Conservation (phyloP, 2,329 filamentous ascomycete genomes). For the Colletotrichum scovillei region DNA sequence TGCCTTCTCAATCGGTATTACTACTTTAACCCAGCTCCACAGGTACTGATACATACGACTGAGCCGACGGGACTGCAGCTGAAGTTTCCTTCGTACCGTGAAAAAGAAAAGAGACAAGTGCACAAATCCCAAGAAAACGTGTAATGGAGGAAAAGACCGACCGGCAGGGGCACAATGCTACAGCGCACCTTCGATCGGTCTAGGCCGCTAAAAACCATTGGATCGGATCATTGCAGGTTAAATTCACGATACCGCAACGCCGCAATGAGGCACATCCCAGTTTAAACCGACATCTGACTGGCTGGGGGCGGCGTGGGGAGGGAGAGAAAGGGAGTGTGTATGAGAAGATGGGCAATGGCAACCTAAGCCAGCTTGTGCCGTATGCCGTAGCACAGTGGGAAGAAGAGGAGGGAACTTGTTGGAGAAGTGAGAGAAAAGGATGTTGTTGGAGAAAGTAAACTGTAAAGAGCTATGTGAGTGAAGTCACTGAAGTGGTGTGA, state of each 20-base stretch:
- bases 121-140: background rate
- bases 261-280: conserved; percentile 10
- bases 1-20: background rate
- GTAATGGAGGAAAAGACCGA: background rate
- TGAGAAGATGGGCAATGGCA: background rate
- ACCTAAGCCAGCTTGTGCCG: background rate
- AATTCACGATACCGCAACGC: conserved; percentile 7
- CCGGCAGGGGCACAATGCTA: background rate
- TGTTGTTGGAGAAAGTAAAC: background rate
- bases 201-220: conserved; percentile 28
- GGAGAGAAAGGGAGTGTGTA: background rate
- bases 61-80: background rate
- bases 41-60: background rate
- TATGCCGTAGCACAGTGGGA: background rate
- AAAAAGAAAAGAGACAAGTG: background rate
- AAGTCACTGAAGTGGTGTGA: too few relatives aligned
- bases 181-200: conserved; percentile 27
- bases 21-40: background rate
- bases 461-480: background rate
- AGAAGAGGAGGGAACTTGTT: background rate
- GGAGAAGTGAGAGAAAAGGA: background rate
- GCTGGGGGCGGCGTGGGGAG: background rate
- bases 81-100: background rate
- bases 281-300: conserved; percentile 10
- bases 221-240: conserved; percentile 33